Evolutionary conservation across 75 land plant genomes (phyloP).

Genomic region (Picea sitchensis): DNA sequence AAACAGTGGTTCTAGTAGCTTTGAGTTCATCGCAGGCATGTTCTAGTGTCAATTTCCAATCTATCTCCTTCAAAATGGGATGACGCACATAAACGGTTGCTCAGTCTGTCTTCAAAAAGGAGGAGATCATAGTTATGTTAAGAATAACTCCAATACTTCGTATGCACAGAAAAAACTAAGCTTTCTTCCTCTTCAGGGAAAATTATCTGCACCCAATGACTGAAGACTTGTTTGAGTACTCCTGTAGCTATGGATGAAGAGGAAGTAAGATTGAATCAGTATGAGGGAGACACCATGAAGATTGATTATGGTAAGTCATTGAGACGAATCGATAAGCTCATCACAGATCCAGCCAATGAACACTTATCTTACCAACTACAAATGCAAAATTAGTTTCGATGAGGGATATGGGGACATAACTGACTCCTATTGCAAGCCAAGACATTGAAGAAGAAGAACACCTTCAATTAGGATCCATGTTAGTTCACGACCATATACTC

Average conservation of each 20-base stretch:
- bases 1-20: no score
- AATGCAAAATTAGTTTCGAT: slow-evolving; percentile 38
- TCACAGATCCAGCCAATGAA: slow-evolving; percentile 10
- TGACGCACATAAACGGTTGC: no score
- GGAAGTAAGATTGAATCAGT: slow-evolving; percentile 8
- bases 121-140: slow-evolving; percentile 25
- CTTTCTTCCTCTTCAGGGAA: neutral
- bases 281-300: slow-evolving; percentile 56
- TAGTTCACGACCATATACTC: slow-evolving; percentile 39
- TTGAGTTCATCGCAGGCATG: no score
- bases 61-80: no score
- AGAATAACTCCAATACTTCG: slow-evolving; percentile 42
- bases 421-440: slow-evolving; percentile 85
- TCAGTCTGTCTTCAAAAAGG: neutral
- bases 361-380: neutral
- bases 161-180: slow-evolving; percentile 45
- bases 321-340: slow-evolving; percentile 25
- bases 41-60: no score
- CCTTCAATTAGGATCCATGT: slow-evolving; percentile 61
- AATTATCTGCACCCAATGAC: neutral
- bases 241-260: slow-evolving; percentile 22
- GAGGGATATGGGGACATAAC: slow-evolving; percentile 96
- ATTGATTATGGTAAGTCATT: slow-evolving; percentile 43
- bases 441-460: slow-evolving; percentile 67
- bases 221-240: slow-evolving; percentile 6